Evolutionary conservation across 768 basidiomycete species (phyloP), one percentile per base, ranked within the genome.

Genomic region (Boletellus ananiceps): DNA sequence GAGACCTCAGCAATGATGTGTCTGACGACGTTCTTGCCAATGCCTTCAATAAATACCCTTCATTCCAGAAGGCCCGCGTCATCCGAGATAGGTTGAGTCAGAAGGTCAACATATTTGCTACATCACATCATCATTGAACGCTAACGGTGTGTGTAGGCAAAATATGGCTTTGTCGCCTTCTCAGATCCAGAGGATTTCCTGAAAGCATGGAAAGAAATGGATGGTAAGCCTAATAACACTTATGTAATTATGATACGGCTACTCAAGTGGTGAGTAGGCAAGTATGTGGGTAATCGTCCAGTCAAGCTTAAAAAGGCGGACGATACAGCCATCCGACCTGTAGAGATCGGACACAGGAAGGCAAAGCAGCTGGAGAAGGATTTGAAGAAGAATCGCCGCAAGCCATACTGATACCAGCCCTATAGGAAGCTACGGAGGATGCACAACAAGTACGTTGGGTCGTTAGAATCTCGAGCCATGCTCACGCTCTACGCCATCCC

Each of bases 181-280:
- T 91, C 89, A 38, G 96, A 98, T 63, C 96, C 96, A 0, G 96
- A 99, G 70, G 96, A 99, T 66, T 97, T 98, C 68, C 67, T 99
- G 49, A 94, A 84, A 64, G 95, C 95, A 15, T 99, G 95, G 95
- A 97, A 97, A 66, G 94, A 98, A 68, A 98, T 96, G 94, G 93
- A 97, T 68, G 95, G 94, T 90, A 58, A 32, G 87, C 65, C 1
- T 37, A 35, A 3, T 44, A 29, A 1, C 45, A 27, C 27, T 46
- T 48, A 9, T 39, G 4, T 12, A 2, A 23, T 19, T 25, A 12
- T 8, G 14, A 42, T 39, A 23, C 44, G 31, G 25, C 34, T 44
- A 44, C 14, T 57, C 33, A 60, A 42, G 29, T 35, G 15, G 33
- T 23, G 13, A 35, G 71, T 40, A 85, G 94, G 94, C 55, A 98